phyloP scores from a whole-genome alignment of 352 stramenopile species.

The Pythium pyrilobum region DNA sequence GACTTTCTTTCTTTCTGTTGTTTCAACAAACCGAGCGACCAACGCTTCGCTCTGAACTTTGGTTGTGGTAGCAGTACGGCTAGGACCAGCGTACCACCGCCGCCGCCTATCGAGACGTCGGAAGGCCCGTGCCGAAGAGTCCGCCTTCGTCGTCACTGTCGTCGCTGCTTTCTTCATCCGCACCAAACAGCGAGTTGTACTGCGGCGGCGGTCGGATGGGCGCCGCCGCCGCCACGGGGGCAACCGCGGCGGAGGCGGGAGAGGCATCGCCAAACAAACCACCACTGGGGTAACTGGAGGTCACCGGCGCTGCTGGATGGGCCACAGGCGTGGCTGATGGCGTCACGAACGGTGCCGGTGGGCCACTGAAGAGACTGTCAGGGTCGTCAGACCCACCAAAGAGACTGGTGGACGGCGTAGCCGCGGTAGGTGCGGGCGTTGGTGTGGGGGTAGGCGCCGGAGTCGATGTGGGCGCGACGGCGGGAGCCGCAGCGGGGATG shows the following conservation, averaged over 20 bases:
- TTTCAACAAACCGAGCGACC: too few species aligned
- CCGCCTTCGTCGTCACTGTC: conserved; percentile 77
- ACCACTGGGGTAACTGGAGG: background rate
- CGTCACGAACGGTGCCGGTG: too few species aligned
- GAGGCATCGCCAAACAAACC: conserved; percentile 38
- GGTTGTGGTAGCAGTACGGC: too few species aligned
- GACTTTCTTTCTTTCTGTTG: too few species aligned
- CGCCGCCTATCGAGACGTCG: conserved; percentile 50
- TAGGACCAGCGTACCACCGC: too few species aligned
- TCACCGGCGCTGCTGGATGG: background rate
- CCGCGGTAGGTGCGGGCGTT: background rate
- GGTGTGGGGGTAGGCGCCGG: conserved; percentile 18
- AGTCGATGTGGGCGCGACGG: background rate
- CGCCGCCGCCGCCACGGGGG: background rate
- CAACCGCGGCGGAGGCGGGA: conserved; percentile 12
- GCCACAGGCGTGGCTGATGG: too few species aligned
- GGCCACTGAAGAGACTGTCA: conserved; percentile 2
- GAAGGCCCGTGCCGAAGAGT: conserved; percentile 74
- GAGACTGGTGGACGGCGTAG: background rate
- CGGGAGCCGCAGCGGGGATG: conserved; percentile 13
- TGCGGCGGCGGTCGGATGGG: conserved; percentile 17
- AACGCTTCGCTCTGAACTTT: background rate
- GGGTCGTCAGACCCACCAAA: conserved; percentile 7
- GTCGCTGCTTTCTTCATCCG: conserved; percentile 45
- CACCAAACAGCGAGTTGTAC: conserved; percentile 63